Evolutionary conservation across 2,329 filamentous ascomycete genomes (phyloP), one percentile per base, ranked within the genome.

Genomic region (Neofusicoccum umdonicola): DNA sequence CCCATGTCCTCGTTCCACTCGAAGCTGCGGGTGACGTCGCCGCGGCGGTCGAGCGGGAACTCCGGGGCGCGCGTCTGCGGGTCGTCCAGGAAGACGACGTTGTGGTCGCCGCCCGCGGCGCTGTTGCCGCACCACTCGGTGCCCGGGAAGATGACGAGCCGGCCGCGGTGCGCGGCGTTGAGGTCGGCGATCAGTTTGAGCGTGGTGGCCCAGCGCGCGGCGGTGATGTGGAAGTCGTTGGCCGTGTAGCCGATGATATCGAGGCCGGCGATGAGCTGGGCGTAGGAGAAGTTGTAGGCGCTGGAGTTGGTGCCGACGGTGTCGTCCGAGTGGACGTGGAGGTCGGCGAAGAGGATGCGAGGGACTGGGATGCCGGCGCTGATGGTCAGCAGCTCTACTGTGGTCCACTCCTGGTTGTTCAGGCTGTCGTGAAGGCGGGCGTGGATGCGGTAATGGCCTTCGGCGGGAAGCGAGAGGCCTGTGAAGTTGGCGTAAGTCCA

Each of bases 211-310:
- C 76, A 78, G n/a, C 68, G 67, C 9, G 68, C 56, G 48, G 72
- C 67, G 34, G 76, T 78, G 66, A 78, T 72, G 58, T 78, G 74
- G 69, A 78, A 79, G 63, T 78, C 75, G 65, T 79, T 78, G 22
- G 76, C 77, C 0, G 76, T 78, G 66, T 78, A 78, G 2, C 76
- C 76, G 0, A 78, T 70, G 9, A 77, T 67, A 34, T 79, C 76
- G 0, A 78, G 72, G 17, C 76, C 76, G 0, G 76, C 76, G 13
- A 78, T 70, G 19, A 72, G 44, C 19, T 71, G 73, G 15, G 72
- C 75, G 62, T 78, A 78, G 1, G 73, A 74, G 66, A 78, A 78
- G 66, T 77, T 78, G 67, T 78, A 77, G 1, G 71, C 68, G 1
- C 72, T 73, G 1, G 67, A 71, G 41, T 78, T 76, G 27, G 76